Evolutionary conservation across 2,329 filamentous ascomycete genomes (phyloP).

Genomic region (Ophiostoma australiae): DNA sequence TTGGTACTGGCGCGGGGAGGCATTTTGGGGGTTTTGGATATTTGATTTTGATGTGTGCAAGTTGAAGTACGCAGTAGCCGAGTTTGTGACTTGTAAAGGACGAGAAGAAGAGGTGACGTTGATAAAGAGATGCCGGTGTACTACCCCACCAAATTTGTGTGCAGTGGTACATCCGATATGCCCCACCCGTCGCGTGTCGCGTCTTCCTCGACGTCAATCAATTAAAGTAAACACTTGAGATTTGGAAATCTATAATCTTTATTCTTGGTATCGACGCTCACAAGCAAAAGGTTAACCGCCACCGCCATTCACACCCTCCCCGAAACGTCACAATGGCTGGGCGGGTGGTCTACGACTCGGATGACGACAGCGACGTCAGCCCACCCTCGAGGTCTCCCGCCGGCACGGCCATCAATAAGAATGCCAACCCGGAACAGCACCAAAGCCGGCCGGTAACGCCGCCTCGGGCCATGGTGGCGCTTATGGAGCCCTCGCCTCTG

Average conservation of each 20-base stretch:
- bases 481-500: constrained; percentile 13
- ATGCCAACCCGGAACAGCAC: neutral
- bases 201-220: neutral
- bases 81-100: neutral
- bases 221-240: constrained; percentile 6
- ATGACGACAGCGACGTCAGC: constrained; percentile 25
- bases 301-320: neutral
- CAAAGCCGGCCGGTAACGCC: neutral
- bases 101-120: neutral
- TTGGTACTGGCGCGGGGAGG: neutral
- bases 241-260: too few relatives aligned
- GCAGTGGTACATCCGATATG: neutral
- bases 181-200: constrained; percentile 16
- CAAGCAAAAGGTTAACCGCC: neutral
- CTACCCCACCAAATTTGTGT: neutral
- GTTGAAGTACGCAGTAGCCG: neutral
- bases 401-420: constrained; percentile 10
- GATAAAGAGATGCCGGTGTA: neutral
- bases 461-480: constrained; percentile 11
- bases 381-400: constrained; percentile 25
- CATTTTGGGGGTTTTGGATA: neutral
- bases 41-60: neutral
- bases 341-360: constrained; percentile 13
- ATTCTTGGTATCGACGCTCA: too few relatives aligned
- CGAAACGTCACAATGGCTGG: neutral